Conservation (phyloP, 208 protist genomes). For the Sergeia podlipaevii region DNA sequence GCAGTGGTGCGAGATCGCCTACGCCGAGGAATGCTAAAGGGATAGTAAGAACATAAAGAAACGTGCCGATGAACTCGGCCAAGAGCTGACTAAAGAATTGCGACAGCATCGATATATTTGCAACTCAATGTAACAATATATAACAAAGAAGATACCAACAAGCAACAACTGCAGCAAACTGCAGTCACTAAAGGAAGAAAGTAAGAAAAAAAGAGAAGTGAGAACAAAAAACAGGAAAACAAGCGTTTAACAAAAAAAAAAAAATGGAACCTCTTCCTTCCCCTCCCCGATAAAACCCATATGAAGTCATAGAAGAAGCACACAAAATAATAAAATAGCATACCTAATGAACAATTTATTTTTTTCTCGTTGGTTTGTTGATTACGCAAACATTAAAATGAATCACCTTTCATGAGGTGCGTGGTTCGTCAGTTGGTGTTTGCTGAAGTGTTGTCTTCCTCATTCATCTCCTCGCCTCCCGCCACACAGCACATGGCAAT, state of each 20-base stretch:
- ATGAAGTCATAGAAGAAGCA: too few species aligned
- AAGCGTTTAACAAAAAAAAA: neutral
- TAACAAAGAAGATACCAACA: neutral
- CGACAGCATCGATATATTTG: constrained; percentile 70
- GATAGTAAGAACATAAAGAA: constrained; percentile 81
- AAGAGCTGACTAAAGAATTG: constrained; percentile 58
- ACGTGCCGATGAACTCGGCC: constrained; percentile 84
- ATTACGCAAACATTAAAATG: too few species aligned
- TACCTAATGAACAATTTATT: too few species aligned
- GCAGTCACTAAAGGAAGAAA: neutral
- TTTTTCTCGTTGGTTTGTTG: too few species aligned
- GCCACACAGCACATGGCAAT: constrained; percentile 68
- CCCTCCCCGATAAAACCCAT: neutral
- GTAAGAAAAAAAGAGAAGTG: neutral
- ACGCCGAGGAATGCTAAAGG: constrained; percentile 67
- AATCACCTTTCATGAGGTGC: too few species aligned
- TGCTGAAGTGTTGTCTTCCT: constrained; percentile 5
- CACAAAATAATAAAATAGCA: too few species aligned
- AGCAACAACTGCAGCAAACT: neutral
- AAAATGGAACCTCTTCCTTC: neutral
- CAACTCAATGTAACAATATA: constrained; percentile 9
- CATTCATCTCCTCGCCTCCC: constrained; percentile 13
- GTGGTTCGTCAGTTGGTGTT: too few species aligned
- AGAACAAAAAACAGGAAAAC: neutral
- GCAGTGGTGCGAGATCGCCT: constrained; percentile 58